Percentiles rank a stretch among this genome's conserved stretches.
These are phyloP conservation scores for Penicillium salamii DNA, from an alignment of 495 filamentous ascomycete genomes.

Conservation along the genomic window DNA sequence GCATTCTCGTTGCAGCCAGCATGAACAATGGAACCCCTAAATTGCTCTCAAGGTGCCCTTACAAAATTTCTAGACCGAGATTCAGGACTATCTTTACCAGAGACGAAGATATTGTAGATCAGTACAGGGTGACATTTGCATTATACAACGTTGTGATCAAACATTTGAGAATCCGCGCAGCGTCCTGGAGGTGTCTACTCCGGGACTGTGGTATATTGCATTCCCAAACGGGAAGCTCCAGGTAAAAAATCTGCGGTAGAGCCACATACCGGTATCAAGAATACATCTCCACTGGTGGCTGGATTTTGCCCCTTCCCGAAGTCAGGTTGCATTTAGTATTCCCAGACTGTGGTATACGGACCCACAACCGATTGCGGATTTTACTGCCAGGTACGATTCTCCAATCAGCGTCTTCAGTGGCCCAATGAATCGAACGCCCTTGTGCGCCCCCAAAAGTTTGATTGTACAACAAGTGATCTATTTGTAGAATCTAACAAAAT, in stretches of 20 bases:
- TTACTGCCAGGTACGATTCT: neutral
- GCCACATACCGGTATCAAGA: neutral
- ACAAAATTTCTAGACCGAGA: neutral
- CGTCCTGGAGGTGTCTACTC: neutral
- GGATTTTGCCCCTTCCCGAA: neutral
- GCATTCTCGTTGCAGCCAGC: no score
- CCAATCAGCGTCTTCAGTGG: neutral
- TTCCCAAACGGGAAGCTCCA: neutral
- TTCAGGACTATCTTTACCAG: neutral
- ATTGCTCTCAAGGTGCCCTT: no score
- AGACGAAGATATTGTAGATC: neutral
- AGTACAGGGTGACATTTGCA: neutral
- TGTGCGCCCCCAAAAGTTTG: no score
- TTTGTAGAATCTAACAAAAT: no score
- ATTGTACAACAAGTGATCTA: no score
- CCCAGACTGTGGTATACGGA: neutral
- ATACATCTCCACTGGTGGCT: neutral
- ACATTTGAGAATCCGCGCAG: no score
- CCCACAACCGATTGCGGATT: neutral
- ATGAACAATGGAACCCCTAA: no score
- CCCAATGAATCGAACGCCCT: neutral
- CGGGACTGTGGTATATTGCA: neutral
- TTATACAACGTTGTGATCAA: neutral
- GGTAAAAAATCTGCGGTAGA: neutral
- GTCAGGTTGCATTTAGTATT: neutral